phyloP scores from a whole-genome alignment of 305 asterid species.

The Fraxinus latifolia region DNA sequence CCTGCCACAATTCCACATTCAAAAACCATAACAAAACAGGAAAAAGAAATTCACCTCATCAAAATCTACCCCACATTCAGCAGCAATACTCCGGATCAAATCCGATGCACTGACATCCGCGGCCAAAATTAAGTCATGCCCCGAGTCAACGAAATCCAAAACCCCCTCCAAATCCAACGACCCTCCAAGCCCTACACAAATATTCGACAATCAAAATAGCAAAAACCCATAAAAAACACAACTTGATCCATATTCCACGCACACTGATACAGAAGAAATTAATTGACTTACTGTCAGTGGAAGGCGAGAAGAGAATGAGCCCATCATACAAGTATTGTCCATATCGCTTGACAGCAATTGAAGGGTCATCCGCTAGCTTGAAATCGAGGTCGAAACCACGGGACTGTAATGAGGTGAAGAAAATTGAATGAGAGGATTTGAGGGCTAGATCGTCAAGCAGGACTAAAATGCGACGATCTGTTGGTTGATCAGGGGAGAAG shows the following conservation, averaged over 20 bases:
- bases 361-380: constrained; percentile 63
- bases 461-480: constrained; percentile 53
- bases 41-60: constrained; percentile 55
- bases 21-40: background rate
- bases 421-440: constrained; percentile 66
- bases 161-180: constrained; percentile 54
- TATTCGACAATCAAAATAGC: constrained; percentile 8
- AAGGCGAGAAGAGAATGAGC: constrained; percentile 51
- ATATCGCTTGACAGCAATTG: constrained; percentile 50
- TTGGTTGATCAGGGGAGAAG: constrained; percentile 46
- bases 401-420: constrained; percentile 45
- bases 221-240: background rate
- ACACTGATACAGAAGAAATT: background rate
- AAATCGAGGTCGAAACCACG: constrained; percentile 66
- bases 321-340: constrained; percentile 57
- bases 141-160: constrained; percentile 62
- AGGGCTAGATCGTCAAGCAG: constrained; percentile 59
- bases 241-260: background rate
- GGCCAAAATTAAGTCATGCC: constrained; percentile 61
- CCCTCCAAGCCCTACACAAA: constrained; percentile 53
- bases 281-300: constrained; percentile 41
- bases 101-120: constrained; percentile 61
- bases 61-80: constrained; percentile 80
- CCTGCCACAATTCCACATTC: background rate
- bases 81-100: constrained; percentile 62